Conservation (phyloP, 2,329 filamentous ascomycete genomes). For the Graphilbum fragrans region DNA sequence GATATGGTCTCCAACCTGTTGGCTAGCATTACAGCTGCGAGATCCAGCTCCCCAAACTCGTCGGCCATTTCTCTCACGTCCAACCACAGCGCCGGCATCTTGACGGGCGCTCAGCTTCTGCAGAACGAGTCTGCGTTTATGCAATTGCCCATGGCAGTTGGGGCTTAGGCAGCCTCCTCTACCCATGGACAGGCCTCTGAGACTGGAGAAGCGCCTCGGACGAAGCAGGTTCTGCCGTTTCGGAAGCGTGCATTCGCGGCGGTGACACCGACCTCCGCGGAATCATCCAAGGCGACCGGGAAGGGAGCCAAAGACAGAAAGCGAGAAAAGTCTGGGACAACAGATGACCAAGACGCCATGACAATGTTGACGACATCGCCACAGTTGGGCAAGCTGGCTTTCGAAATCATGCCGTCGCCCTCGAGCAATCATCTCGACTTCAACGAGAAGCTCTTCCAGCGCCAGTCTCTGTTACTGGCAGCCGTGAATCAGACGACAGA, state of each 20-base stretch:
- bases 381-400: constrained; percentile 7
- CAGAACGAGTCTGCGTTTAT: background rate
- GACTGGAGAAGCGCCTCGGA: background rate
- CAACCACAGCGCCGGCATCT: background rate
- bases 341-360: background rate
- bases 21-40: background rate
- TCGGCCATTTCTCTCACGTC: background rate
- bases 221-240: background rate
- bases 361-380: background rate
- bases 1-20: constrained; percentile 1
- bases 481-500: constrained; percentile 8
- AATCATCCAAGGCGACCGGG: background rate
- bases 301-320: background rate
- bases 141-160: background rate
- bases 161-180: constrained; percentile 1
- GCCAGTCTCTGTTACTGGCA: constrained; percentile 9
- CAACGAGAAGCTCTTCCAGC: constrained; percentile 9
- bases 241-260: background rate
- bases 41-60: background rate
- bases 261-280: background rate
- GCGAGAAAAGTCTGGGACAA: background rate
- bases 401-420: constrained; percentile 8
- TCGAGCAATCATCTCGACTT: constrained; percentile 9
- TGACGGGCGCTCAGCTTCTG: background rate
- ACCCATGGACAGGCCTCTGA: background rate